These are phyloP conservation scores for Fusarium algeriense DNA, from an alignment of 2,329 filamentous ascomycete genomes.

Conservation along the genomic window DNA sequence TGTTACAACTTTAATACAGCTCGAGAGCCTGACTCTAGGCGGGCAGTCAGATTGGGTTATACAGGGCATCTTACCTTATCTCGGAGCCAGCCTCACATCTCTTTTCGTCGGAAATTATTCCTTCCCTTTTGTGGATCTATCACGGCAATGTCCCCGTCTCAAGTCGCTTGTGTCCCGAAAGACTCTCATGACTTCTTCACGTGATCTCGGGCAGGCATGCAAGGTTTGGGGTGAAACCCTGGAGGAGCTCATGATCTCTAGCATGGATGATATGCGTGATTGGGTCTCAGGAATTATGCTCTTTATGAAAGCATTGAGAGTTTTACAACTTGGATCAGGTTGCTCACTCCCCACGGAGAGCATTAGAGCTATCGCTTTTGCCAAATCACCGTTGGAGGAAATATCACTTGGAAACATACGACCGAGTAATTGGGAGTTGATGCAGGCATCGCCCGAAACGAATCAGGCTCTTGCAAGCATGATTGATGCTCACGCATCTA, in stretches of 20 bases:
- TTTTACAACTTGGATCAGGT: not conserved
- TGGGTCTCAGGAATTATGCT: not conserved
- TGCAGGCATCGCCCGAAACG: not conserved
- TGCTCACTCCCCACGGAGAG: not conserved
- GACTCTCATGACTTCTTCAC: not conserved
- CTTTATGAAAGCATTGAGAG: not conserved
- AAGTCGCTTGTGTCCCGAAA: not conserved
- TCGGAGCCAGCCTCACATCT: not conserved
- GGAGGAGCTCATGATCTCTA: not conserved
- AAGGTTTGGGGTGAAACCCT: not conserved
- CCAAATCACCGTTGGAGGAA: not conserved
- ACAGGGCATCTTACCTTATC: not conserved
- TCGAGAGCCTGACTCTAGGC: not conserved
- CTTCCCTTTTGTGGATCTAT: not conserved
- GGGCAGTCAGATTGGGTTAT: constrained; percentile 2
- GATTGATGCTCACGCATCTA: constrained; percentile 6
- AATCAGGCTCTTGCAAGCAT: not conserved
- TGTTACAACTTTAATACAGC: not conserved
- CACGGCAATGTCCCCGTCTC: not conserved
- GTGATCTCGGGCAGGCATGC: not conserved
- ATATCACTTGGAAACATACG: not conserved
- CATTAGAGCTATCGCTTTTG: not conserved
- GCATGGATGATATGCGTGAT: not conserved
- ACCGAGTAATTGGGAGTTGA: no score
- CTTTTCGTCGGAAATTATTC: not conserved